phyloP scores from a whole-genome alignment of 768 basidiomycete species.

The Phallus indusiatus region DNA sequence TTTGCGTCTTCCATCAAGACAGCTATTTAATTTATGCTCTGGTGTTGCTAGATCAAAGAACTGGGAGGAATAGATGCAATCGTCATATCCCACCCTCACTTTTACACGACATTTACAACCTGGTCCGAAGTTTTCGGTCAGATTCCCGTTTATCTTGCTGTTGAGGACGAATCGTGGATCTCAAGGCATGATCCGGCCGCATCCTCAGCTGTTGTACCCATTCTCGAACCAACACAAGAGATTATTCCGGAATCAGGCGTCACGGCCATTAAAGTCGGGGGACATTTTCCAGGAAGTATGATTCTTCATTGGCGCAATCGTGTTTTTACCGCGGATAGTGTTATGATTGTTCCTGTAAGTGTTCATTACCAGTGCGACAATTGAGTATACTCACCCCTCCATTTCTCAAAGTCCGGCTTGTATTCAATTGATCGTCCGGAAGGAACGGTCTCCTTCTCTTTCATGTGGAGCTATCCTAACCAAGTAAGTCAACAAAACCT shows the following conservation, averaged over 20 bases:
- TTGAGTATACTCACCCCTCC: not conserved
- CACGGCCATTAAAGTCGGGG: constrained; percentile 7
- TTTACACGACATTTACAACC: constrained; percentile 8
- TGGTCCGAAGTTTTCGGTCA: constrained; percentile 9
- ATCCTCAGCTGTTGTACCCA: not conserved
- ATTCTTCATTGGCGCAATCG: constrained; percentile 6
- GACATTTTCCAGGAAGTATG: constrained; percentile 11
- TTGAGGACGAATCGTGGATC: constrained; percentile 6
- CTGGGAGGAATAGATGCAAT: constrained; percentile 9
- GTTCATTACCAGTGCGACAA: not conserved
- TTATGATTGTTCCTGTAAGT: constrained; percentile 8
- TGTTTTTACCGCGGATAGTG: constrained; percentile 9
- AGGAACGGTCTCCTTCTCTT: constrained; percentile 10
- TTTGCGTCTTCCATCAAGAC: not conserved
- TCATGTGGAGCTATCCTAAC: constrained; percentile 12
- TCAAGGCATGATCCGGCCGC: not conserved
- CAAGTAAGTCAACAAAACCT: not conserved
- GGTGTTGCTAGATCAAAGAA: not conserved
- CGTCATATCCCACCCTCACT: constrained; percentile 12
- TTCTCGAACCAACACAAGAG: not conserved
- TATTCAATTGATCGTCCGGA: not conserved
- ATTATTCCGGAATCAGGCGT: constrained; percentile 1
- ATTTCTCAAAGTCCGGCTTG: constrained; percentile 1
- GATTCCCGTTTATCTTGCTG: constrained; percentile 4
- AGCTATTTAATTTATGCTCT: not conserved